Percentiles rank a stretch among this genome's conserved stretches.
phyloP scores from a whole-genome alignment of 176 grass and related monocot genomes.

The Guadua angustifolia region DNA sequence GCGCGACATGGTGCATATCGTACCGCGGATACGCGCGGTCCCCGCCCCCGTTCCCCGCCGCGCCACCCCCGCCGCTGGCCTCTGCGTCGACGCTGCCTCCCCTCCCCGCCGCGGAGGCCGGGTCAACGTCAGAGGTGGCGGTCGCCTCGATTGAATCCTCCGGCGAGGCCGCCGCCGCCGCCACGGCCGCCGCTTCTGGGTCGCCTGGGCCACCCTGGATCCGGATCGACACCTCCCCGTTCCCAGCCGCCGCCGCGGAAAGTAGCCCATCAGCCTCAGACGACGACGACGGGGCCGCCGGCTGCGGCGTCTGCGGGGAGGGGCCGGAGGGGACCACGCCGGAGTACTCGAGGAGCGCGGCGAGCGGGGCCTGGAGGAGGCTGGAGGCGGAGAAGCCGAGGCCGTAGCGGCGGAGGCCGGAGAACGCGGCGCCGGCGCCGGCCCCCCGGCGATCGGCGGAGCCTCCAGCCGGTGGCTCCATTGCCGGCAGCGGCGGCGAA shows the following conservation, averaged over 20 bases:
- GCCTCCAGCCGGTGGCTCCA: conserved; percentile 53
- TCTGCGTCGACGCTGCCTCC: conserved; percentile 51
- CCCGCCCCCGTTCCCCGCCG: conserved; percentile 47
- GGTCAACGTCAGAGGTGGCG: conserved; percentile 49
- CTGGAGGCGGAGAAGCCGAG: conserved; percentile 75
- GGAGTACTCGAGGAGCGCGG: conserved; percentile 89
- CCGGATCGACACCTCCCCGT: conserved; percentile 90
- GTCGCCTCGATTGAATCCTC: conserved; percentile 45
- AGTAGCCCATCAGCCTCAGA: conserved; percentile 41
- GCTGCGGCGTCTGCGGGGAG: conserved; percentile 38
- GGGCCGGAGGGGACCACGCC: conserved; percentile 65
- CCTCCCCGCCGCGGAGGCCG: conserved; percentile 35
- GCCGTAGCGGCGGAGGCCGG: conserved; percentile 62
- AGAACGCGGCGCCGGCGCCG: conserved; percentile 29
- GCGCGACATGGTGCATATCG: conserved; percentile 84
- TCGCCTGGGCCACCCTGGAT: conserved; percentile 75
- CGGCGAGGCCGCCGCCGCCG: conserved; percentile 23
- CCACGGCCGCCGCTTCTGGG: conserved; percentile 38
- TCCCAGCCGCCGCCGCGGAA: conserved; percentile 46
- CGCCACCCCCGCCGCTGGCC: conserved; percentile 35
- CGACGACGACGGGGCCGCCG: conserved; percentile 32
- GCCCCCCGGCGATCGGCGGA: conserved; percentile 51
- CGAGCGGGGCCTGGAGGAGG: conserved; percentile 84
- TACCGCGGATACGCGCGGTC: conserved; percentile 89
- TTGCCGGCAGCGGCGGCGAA: conserved; percentile 29